Base-by-base conservation (phyloP, 2,329 filamentous ascomycete genomes). In the Neonectria ditissima region DNA sequence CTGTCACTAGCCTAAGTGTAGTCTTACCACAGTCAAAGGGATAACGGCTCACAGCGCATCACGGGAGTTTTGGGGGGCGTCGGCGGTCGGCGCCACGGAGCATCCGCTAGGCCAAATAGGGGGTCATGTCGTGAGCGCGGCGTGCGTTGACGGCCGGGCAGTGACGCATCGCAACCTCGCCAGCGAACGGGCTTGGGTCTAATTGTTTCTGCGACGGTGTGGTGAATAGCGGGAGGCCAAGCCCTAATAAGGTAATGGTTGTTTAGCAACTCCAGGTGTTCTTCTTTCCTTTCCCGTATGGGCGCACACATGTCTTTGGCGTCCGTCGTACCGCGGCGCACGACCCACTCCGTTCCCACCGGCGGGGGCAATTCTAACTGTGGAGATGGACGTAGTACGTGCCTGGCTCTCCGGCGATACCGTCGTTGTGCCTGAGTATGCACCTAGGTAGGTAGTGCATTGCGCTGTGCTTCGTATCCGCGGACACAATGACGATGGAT, bases 91-190 rank as follows among this genome's bases (percentile, higher is more conserved):
- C 24, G 24, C 62, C 45, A 55, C 57, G 28, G 51, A 28, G 43
- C 28, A 34, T 10, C 57, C 37, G 44, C 67, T 69, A 69, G 26
- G 34, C 61, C 28, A 10, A 7, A 63, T 51, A 14, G 22, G 18
- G 67, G 11, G 28, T 56, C 39, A 60, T 56, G 65, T 26, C 50
- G 55, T 47, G 59, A 58, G 55, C 55, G 28, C 48, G 41, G 51
- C 45, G 60, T 54, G 55, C 62, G 44, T 52, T 62, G 47, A 66
- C 58, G 8, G 37, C 32, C 44, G 64, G 55, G 51, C 55, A 56
- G 58, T 65, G 65, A 67, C 58, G 65, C 62, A 58, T 58, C 41
- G 16, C 37, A 30, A 47, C 24, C 20, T 45, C 37, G 37, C 56
- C 48, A 53, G 56, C 48, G 24, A 48, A 30, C 32, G n/a, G 37